phyloP scores from a whole-genome alignment of 495 filamentous ascomycete species.

The Penicillium crystallinum region DNA sequence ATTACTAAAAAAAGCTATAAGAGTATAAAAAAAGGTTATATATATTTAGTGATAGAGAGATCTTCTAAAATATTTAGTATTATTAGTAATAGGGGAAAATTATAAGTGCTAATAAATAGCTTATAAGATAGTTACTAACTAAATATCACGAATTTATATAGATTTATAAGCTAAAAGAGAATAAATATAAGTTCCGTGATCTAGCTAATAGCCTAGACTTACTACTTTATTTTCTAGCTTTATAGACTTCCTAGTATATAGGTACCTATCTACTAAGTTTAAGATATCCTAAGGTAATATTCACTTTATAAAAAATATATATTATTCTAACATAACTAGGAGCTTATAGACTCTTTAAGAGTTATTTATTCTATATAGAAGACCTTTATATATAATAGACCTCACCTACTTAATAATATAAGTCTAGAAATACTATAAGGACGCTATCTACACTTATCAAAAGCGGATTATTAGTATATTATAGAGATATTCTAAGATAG shows the following conservation, averaged over 20 bases:
- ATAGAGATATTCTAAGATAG: conserved; percentile 8
- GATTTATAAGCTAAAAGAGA: conserved; percentile 1
- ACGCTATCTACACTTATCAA: conserved; percentile 12
- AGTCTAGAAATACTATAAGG: conserved; percentile 17
- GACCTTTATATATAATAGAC: neutral
- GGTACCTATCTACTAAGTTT: conserved; percentile 5
- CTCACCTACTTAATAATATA: conserved; percentile 7
- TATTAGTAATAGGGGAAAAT: conserved; percentile 5
- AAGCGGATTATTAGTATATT: conserved; percentile 14
- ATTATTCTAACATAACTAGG: no score
- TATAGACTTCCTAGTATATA: conserved; percentile 10
- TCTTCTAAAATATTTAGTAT: conserved; percentile 7
- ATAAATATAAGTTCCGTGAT: neutral
- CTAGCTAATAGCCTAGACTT: conserved; percentile 1
- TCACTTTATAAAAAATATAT: neutral
- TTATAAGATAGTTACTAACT: conserved; percentile 9
- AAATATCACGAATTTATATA: conserved; percentile 11
- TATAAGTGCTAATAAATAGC: conserved; percentile 5
- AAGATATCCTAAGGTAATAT: conserved; percentile 6
- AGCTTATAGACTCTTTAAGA: neutral
- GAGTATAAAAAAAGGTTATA: conserved; percentile 1
- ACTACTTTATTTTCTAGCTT: conserved; percentile 4
- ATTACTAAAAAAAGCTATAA: conserved; percentile 2
- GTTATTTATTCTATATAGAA: neutral
- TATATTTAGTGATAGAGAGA: conserved; percentile 8